Base-by-base conservation (phyloP, 192 early-diverging fungal species). In the Oehlia diaphana region DNA sequence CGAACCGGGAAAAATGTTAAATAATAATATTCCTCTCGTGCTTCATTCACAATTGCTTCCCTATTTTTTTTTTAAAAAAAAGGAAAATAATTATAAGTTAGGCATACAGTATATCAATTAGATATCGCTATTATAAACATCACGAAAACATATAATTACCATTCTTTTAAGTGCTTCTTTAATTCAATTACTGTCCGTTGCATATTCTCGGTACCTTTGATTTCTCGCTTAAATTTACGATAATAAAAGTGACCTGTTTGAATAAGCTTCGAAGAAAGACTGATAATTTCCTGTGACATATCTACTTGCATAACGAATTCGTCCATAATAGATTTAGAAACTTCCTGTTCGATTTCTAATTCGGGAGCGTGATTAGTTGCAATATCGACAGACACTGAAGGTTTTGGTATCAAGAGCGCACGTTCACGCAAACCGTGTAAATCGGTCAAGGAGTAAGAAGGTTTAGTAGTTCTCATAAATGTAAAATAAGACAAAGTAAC, bases 191-290 rank as follows among this genome's bases (percentile, higher is more conserved):
- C 47, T 42, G 76, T 77, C 1, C 69, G 28, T 31, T 77, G 10
- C 74, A 77, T 53, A 28, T 53, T 26, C 19, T 58, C 31, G 19
- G 21, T 53, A 19, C 44, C 62, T 35, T 21, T 39, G 26, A 37
- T 44, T 16, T 9, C 14, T 39, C 13, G 58, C 13, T 66, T 58
- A 81, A 70, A 81, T 23, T 66, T 28, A 31, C 69, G 49, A 77
- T 81, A 81, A 26, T 12, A 37, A 81, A 81, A 81, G 63, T 81
- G 80, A 50, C 80, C 80, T 50, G 76, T 47, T 70, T 77, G 63
- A 50, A 77, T 77, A 9, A 81, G 50, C 42, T 62, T 77, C 42
- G 74, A 39, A 21, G 66, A 66, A 39, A 77, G 5, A 13, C n/a
- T 58, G 9, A 81, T 53, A 14, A 81, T 81, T 44, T 77, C 42